Base-by-base conservation (phyloP, 306 rosid species). In the Prunus armeniaca region DNA sequence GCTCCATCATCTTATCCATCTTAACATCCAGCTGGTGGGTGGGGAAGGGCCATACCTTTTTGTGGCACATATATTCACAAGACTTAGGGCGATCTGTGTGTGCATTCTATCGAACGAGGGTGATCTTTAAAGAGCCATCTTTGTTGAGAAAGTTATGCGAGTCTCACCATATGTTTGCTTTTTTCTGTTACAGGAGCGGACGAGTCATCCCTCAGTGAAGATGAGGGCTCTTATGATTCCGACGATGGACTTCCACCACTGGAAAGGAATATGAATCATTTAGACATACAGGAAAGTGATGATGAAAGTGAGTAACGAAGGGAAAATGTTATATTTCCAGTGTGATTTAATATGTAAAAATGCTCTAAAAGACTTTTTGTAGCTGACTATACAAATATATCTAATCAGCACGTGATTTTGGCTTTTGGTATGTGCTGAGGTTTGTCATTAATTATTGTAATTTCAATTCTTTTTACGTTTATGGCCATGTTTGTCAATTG, bases 241-340 rank as follows among this genome's bases (percentile, higher is more conserved):
- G 95, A 91, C 11, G 97, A 90, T 19, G 97, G 92, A 69, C 96
- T 92, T 82, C 96, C 98, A 6, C 97, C 98, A 25, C 89, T 92
- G 28, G 98, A 92, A 84, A 90, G 30, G 88, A 95, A 95, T 77
- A 86, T 87, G 90, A 95, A 95, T 81, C 98, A 86, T 84, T 84
- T 89, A 88, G 82, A 28, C 82, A 71, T 93, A 13, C 72, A 20
- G 71, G 81, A 83, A 38, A 86, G 87, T 67, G 93, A 90, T 49
- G 82, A 82, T 69, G 82, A 78, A 46, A 63, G 75, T 78, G 78
- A 85, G 62, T 90, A 82, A 62, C 67, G 78, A 78, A 47, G 47
- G 64, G 17, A 18, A 17, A 1, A 61, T 58, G n/a, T 17, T 51
- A 3, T 32, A 28, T 56, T 45, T 55, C 2, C 38, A 5, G 6